These are phyloP conservation scores for Skeletonema grethae DNA, from an alignment of 108 stramenopile species.

Conservation along the genomic window DNA sequence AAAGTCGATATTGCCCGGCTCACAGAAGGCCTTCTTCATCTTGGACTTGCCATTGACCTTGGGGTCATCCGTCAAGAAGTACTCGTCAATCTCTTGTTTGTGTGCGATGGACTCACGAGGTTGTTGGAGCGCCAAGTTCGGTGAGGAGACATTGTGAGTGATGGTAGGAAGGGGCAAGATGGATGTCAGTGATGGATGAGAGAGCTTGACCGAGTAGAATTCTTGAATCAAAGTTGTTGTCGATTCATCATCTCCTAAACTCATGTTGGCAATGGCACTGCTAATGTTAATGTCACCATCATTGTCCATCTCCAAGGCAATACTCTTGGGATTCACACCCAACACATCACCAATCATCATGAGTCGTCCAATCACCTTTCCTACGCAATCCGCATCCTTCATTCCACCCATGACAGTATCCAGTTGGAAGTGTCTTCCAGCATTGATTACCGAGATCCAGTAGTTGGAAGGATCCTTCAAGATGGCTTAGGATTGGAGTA, in stretches of 20 bases:
- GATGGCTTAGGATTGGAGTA: constrained; percentile 86
- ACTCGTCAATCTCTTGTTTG: constrained; percentile 85
- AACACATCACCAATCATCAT: constrained; percentile 86
- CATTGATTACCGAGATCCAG: constrained; percentile 94
- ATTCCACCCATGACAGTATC: constrained; percentile 86
- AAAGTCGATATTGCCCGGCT: constrained; percentile 88
- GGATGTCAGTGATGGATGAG: constrained; percentile 28
- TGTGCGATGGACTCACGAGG: constrained; percentile 70
- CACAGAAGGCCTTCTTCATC: constrained; percentile 99
- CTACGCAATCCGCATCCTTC: constrained; percentile 85
- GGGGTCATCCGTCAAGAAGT: constrained; percentile 84
- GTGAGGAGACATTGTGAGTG: constrained; percentile 15
- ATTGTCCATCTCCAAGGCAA: constrained; percentile 50
- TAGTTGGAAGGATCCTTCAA: constrained; percentile 90
- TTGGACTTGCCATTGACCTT: constrained; percentile 95
- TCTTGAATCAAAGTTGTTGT: constrained; percentile 52
- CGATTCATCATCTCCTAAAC: constrained; percentile 38
- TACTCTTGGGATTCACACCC: constrained; percentile 69
- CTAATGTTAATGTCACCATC: constrained; percentile 44
- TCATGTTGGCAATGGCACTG: constrained; percentile 43
- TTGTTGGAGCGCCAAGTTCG: constrained; percentile 47
- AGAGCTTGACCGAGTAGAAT: constrained; percentile 33
- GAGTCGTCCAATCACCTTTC: constrained; percentile 79
- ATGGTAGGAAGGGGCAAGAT: constrained; percentile 26
- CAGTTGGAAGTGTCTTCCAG: constrained; percentile 86